phyloP scores from a whole-genome alignment of 441 rosid species.

The Hura crepitans region DNA sequence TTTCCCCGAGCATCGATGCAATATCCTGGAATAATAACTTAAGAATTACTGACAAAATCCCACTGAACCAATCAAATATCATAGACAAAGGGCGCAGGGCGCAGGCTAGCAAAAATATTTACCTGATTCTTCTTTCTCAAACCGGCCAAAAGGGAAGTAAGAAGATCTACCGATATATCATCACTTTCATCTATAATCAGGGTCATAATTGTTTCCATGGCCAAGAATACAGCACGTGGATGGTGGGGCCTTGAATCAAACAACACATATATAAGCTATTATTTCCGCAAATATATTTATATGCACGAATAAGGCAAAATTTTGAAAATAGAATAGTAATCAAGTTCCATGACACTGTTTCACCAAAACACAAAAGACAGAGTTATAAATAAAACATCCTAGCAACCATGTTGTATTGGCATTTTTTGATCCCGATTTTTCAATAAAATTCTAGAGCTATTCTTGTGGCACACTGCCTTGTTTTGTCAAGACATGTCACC shows the following conservation, averaged over 20 bases:
- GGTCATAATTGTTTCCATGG: slow-evolving; percentile 73
- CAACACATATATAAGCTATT: slow-evolving; percentile 21
- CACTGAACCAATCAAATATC: slow-evolving; percentile 9
- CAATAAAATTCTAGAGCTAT: slow-evolving; percentile 8
- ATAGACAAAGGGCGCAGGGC: background rate
- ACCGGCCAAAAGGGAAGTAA: slow-evolving; percentile 53
- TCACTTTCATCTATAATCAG: slow-evolving; percentile 63
- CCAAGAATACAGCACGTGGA: slow-evolving; percentile 42
- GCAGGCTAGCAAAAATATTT: slow-evolving; percentile 9
- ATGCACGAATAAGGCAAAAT: background rate
- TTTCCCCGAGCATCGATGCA: slow-evolving; percentile 61
- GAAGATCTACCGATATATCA: slow-evolving; percentile 46
- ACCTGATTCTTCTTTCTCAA: slow-evolving; percentile 65
- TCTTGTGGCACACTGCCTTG: background rate
- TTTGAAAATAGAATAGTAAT: background rate
- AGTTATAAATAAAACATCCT: slow-evolving; percentile 7
- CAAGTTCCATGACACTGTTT: slow-evolving; percentile 17
- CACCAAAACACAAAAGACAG: background rate
- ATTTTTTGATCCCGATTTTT: background rate
- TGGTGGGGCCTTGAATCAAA: slow-evolving; percentile 47
- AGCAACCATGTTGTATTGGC: background rate
- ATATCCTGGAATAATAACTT: slow-evolving; percentile 36
- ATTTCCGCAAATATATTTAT: slow-evolving; percentile 5
- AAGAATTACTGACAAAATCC: slow-evolving; percentile 19
- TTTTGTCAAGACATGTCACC: background rate